Percentiles rank a stretch among this genome's conserved stretches.
phyloP scores from a whole-genome alignment of 768 basidiomycete genomes.

The Daedaleopsis sinensis region DNA sequence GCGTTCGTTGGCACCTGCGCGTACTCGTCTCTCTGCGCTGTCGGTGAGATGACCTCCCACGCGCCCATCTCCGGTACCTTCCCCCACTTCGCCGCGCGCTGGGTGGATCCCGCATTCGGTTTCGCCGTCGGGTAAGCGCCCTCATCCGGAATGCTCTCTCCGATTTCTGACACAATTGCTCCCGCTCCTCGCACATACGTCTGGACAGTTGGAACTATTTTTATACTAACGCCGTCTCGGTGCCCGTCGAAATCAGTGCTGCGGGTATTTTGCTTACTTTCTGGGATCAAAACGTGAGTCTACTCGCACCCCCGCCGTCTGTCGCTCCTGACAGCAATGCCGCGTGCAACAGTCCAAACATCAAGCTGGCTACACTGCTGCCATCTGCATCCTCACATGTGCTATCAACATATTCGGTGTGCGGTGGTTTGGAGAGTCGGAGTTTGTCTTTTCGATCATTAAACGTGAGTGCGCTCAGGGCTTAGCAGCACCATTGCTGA shows the following conservation, averaged over 20 bases:
- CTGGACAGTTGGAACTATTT: slow-evolving; percentile 34
- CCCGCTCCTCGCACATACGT: not conserved
- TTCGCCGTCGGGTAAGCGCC: slow-evolving; percentile 34
- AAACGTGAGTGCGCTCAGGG: slow-evolving; percentile 48
- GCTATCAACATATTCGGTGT: slow-evolving; percentile 73
- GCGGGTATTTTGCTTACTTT: slow-evolving; percentile 69
- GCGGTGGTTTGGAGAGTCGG: slow-evolving; percentile 74
- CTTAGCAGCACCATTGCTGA: slow-evolving; percentile 21
- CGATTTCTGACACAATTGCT: not conserved
- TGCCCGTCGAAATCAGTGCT: slow-evolving; percentile 77
- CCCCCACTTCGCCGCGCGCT: slow-evolving; percentile 60
- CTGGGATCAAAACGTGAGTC: slow-evolving; percentile 65
- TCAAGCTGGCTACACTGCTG: slow-evolving; percentile 57
- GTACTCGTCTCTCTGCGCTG: slow-evolving; percentile 65
- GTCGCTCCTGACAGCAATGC: not conserved
- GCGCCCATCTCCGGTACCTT: slow-evolving; percentile 81
- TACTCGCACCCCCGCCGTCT: not conserved
- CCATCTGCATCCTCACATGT: slow-evolving; percentile 59
- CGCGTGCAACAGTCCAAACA: slow-evolving; percentile 43
- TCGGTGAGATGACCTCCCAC: slow-evolving; percentile 82
- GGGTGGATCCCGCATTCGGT: slow-evolving; percentile 41
- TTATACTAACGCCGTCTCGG: slow-evolving; percentile 54
- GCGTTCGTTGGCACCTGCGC: slow-evolving; percentile 65
- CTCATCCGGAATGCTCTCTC: not conserved
- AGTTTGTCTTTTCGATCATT: slow-evolving; percentile 67